Base-by-base conservation (phyloP, 2,329 filamentous ascomycete genomes). In the Penicillium sumatraense region DNA sequence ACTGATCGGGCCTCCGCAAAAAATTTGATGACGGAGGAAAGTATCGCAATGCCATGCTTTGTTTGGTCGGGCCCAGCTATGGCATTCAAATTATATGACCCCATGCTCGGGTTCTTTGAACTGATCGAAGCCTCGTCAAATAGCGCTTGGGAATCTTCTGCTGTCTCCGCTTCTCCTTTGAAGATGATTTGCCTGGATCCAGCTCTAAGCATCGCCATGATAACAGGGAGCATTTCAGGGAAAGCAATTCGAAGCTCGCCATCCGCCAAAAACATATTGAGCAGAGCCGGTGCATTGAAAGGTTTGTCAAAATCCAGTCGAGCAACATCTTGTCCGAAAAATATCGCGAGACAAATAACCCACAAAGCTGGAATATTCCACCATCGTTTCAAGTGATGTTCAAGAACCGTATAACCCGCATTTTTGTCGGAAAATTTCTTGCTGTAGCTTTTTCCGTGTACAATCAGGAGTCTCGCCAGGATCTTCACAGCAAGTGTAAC, bases 291-390 rank as follows among this genome's bases (percentile, higher is more conserved):
- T 16, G 90, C 82, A 62, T 93, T 89, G 64, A 96, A 89, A 23
- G 87, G 81, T 61, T 85, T 82, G 49, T 90, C 85, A 63, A 92
- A 85, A 66, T 93, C 84, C 63, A 93, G 83, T 46, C 85, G 85
- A 2, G 86, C 87, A 42, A 96, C 85, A 67, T 97, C 92, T 38
- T 86, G 83, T 1, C 90, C 92, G 68, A 99, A 96, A 2, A 99
- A 75, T 20, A 98, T 89, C 50, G 90, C 88, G 73, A 99, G 90
- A 68, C 90, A 92, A 40, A 95, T 88, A 0, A 89, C 87, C 95
- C 95, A 98, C 23, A 98, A 75, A 0, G 86, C 85, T 2, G 92
- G 85, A 14, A 92, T 83, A 66, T 90, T 88, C 93, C 95, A 99
- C 86, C 93, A 97, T 65, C 88, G 82, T 68, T 88, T 91, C 3